Evolutionary conservation across 768 basidiomycete genomes (phyloP).

Genomic region (Collybia nuda): DNA sequence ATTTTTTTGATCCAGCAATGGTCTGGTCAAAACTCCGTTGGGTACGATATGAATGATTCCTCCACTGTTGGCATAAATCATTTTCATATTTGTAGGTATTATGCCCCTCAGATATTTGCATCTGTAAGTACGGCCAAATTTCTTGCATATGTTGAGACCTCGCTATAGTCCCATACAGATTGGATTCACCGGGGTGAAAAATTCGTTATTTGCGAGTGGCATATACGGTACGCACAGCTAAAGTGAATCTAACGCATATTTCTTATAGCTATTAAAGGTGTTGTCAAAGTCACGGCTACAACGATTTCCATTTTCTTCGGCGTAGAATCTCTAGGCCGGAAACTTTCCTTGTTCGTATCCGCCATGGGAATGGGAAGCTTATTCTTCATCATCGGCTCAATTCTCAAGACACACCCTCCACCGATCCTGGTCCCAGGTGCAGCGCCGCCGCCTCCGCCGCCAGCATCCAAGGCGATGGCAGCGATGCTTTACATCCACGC

Average conservation of each 20-base stretch:
- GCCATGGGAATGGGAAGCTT: constrained; percentile 77
- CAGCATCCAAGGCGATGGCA: constrained; percentile 78
- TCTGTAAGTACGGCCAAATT: constrained; percentile 25
- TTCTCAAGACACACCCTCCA: constrained; percentile 77
- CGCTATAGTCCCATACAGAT: constrained; percentile 29
- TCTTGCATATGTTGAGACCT: not conserved
- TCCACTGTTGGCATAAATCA: too few relatives aligned
- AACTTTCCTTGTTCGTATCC: constrained; percentile 68
- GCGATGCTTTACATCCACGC: constrained; percentile 85
- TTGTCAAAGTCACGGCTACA: constrained; percentile 71
- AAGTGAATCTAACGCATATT: too few relatives aligned
- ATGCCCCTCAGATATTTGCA: constrained; percentile 72
- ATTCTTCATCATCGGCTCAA: constrained; percentile 84
- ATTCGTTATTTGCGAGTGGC: constrained; percentile 70
- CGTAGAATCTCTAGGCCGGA: constrained; percentile 70
- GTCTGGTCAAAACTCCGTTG: constrained; percentile 82
- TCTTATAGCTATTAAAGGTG: constrained; percentile 19
- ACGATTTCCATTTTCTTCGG: constrained; percentile 65
- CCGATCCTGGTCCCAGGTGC: constrained; percentile 23
- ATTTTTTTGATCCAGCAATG: constrained; percentile 85
- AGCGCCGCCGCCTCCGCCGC: constrained; percentile 27
- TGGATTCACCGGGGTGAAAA: constrained; percentile 60
- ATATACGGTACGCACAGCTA: constrained; percentile 51
- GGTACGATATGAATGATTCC: constrained; percentile 26
- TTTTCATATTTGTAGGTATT: constrained; percentile 42